Evolutionary conservation across 1,284 basidiomycete genomes (phyloP).

Genomic region (Fomes fomentarius): DNA sequence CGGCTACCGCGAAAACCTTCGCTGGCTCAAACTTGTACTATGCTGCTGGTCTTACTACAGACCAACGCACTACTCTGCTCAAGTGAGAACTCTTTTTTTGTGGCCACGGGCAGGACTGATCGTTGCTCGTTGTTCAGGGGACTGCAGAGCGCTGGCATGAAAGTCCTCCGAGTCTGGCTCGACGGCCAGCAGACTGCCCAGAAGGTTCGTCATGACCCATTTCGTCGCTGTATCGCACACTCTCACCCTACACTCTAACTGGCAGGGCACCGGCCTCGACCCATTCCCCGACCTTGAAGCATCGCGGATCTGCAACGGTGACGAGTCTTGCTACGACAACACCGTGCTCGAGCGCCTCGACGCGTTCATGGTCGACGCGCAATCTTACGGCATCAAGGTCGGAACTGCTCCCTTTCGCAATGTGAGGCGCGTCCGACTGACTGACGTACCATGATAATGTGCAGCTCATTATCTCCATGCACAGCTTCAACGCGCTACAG

Average conservation of each 20-base stretch:
- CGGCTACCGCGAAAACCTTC: conserved; percentile 32
- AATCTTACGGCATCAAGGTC: conserved; percentile 40
- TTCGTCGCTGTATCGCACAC: too few species aligned
- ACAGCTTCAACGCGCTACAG: conserved; percentile 38
- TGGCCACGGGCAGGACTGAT: background rate
- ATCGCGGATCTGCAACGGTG: conserved; percentile 34
- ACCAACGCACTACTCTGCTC: conserved; percentile 30
- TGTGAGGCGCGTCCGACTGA: too few species aligned
- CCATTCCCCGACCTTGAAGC: conserved; percentile 39
- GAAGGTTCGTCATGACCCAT: conserved; percentile 19
- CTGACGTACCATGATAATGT: too few species aligned
- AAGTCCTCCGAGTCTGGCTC: conserved; percentile 38
- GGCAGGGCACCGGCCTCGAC: conserved; percentile 34
- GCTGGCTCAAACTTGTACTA: conserved; percentile 38
- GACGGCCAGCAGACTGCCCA: conserved; percentile 33
- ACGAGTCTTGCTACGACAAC: conserved; percentile 37
- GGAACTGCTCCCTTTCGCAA: background rate
- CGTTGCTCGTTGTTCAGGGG: too few species aligned
- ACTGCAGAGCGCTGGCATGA: conserved; percentile 36
- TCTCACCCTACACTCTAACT: background rate
- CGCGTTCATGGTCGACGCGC: conserved; percentile 42
- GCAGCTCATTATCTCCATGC: conserved; percentile 40
- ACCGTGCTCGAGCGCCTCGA: conserved; percentile 42
- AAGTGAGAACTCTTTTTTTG: conserved; percentile 20
- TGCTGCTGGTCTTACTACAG: conserved; percentile 33